Percentiles rank a stretch among this genome's conserved stretches.
Evolutionary conservation across 2,329 filamentous ascomycete genomes (phyloP).

Genomic region (Ascochyta viciae-villosae): DNA sequence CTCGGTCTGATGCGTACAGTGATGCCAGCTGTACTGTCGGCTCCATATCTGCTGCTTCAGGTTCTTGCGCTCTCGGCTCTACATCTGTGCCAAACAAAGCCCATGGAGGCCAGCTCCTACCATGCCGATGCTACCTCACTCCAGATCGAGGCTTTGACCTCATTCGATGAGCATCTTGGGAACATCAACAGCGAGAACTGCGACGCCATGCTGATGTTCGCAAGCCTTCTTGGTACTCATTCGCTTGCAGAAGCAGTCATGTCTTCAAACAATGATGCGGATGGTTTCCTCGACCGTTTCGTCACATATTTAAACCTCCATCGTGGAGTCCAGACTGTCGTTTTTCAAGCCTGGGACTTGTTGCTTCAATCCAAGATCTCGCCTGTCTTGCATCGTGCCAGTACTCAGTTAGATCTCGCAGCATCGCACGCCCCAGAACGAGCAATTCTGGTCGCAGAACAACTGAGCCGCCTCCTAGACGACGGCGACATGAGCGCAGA

Average conservation of each 20-base stretch:
- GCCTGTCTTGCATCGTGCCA: conserved; percentile 12
- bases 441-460: conserved; percentile 10
- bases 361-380: conserved; percentile 21
- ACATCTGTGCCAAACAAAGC: conserved; percentile 21
- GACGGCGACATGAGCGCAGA: conserved; percentile 10
- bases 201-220: conserved; percentile 24
- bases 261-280: conserved; percentile 9
- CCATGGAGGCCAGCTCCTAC: conserved; percentile 16
- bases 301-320: conserved; percentile 27
- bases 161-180: conserved; percentile 14
- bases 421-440: conserved; percentile 9
- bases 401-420: conserved; percentile 4
- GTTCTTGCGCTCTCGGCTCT: conserved; percentile 28
- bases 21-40: conserved; percentile 23
- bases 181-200: conserved; percentile 21
- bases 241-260: conserved; percentile 25
- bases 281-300: conserved; percentile 25
- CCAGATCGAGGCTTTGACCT: conserved; percentile 23
- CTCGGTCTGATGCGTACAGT: conserved; percentile 8
- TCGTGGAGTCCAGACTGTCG: conserved; percentile 24
- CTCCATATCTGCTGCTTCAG: conserved; percentile 23
- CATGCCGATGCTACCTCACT: conserved; percentile 23
- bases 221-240: conserved; percentile 22
- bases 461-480: conserved; percentile 20
- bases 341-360: conserved; percentile 18